Conservation (phyloP, 2,329 filamentous ascomycete genomes). For the Paracoccidioides brasiliensis region DNA sequence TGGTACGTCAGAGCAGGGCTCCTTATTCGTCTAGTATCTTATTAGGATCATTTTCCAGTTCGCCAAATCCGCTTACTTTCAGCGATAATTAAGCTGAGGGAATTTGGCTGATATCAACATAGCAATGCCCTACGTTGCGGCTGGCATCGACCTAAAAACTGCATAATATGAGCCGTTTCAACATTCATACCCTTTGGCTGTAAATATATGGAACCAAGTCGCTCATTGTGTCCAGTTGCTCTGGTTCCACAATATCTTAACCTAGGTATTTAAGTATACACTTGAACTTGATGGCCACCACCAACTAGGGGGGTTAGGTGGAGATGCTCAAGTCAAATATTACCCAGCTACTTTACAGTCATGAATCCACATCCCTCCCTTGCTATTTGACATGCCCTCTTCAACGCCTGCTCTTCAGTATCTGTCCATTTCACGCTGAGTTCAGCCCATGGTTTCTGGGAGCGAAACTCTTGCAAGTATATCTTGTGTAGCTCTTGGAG, state of each 20-base stretch:
- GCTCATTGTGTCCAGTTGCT: too few relatives aligned
- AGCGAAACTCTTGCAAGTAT: constrained; percentile 44
- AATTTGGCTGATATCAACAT: too few relatives aligned
- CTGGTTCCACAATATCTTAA: neutral
- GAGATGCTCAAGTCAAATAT: neutral
- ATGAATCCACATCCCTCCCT: constrained; percentile 48
- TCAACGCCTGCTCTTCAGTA: constrained; percentile 47
- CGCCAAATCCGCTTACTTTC: neutral
- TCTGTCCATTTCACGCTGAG: constrained; percentile 53
- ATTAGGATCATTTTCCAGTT: neutral
- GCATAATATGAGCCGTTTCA: too few relatives aligned
- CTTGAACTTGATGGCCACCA: neutral
- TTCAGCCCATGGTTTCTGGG: constrained; percentile 49
- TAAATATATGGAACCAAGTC: too few relatives aligned
- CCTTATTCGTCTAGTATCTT: too few relatives aligned
- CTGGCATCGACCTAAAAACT: too few relatives aligned
- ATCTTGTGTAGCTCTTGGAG: constrained; percentile 44
- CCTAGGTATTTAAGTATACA: neutral
- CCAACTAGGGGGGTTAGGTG: neutral
- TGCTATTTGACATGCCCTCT: constrained; percentile 42
- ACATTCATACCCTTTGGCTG: too few relatives aligned
- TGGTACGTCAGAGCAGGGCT: too few relatives aligned
- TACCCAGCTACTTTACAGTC: constrained; percentile 40
- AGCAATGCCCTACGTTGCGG: too few relatives aligned
- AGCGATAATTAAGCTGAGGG: too few relatives aligned